Base-by-base conservation (phyloP, 2,329 filamentous ascomycete species). In the Aspergillus sp. region DNA sequence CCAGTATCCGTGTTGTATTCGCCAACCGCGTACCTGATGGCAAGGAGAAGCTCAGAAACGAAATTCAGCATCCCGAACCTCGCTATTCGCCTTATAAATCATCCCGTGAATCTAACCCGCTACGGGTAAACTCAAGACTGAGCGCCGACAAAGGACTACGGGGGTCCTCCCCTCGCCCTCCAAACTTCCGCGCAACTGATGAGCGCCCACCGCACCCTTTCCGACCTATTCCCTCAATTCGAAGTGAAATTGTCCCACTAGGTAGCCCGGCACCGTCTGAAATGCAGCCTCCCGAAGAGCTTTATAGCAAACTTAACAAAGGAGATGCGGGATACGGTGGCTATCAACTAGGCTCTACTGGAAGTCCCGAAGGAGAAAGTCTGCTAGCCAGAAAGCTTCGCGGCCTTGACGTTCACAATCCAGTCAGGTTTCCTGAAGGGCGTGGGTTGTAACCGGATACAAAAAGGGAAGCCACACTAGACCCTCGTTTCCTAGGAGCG, bases 1-100 rank as follows among this genome's bases (percentile, higher is more conserved):
- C 95, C 68, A 91, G 86, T 66, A 90, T 98, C 58, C 87, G 95
- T 14, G 91, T 98, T 37, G 93, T 99, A 3, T 99, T 99, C 72
- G 95, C 95, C 54, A 98, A 98, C 70, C 86, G 95, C 24, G 93
- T 97, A 0, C 93, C 95, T 0, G 95, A 98, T 66, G 93, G 91
- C 41, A 96, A 97, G 71, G 93, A 98, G 75, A 93, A 89, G 69
- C 81, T 99, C 40, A 84, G 88, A 33, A 97, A 96, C 68, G 95
- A 99, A 72, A 88, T 93, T 5, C 92, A 95, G 39, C 83, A 90
- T 59, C 93, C 93, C 0, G 92, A 97, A 65, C 95, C 95, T 19
- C 85, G 87, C 19, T 99, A 91, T 71, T 90, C 87, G 55, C 82
- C 87, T 1, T 98, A 96, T 77, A 96, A 93, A 71, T 85, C 90